phyloP scores from a whole-genome alignment of 1,284 basidiomycete genomes.

The Stygiomarasmius scandens region DNA sequence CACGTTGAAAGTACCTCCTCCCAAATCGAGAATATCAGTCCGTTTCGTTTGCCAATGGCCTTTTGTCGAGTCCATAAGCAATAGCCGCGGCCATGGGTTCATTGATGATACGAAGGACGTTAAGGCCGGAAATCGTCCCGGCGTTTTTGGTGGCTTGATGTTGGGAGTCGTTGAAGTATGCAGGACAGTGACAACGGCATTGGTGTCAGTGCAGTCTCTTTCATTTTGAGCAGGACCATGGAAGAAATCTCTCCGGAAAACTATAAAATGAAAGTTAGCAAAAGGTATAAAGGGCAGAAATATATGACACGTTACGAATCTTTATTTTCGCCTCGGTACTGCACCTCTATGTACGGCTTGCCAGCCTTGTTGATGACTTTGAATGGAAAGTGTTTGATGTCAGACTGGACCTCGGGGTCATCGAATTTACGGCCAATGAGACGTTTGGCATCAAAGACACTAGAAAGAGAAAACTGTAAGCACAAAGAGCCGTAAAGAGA shows the following conservation, averaged over 20 bases:
- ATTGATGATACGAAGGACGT: constrained; percentile 66
- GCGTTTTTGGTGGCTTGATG: constrained; percentile 79
- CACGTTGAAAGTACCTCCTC: constrained; percentile 78
- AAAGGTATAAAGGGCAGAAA: background rate
- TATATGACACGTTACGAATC: constrained; percentile 69
- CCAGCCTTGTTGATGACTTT: constrained; percentile 79
- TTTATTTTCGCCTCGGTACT: constrained; percentile 91
- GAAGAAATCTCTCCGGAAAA: constrained; percentile 53
- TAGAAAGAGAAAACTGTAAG: constrained; percentile 41
- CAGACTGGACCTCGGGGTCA: constrained; percentile 90
- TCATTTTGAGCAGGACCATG: constrained; percentile 86
- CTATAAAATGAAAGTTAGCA: constrained; percentile 14
- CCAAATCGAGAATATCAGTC: constrained; percentile 82
- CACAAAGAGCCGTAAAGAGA: no score
- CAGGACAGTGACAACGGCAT: constrained; percentile 50
- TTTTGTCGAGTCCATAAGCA: constrained; percentile 73
- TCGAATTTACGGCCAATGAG: constrained; percentile 86
- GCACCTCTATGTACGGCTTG: constrained; percentile 89
- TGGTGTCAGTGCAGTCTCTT: constrained; percentile 65
- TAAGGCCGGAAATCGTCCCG: constrained; percentile 68
- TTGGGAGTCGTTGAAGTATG: constrained; percentile 69
- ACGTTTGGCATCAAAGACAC: constrained; percentile 89
- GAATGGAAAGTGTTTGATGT: constrained; percentile 97
- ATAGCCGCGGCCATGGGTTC: constrained; percentile 54
- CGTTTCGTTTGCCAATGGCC: constrained; percentile 59